These are phyloP conservation scores for Tolypocladium tropicale DNA, from an alignment of 2,329 filamentous ascomycete genomes.

Conservation along the genomic window DNA sequence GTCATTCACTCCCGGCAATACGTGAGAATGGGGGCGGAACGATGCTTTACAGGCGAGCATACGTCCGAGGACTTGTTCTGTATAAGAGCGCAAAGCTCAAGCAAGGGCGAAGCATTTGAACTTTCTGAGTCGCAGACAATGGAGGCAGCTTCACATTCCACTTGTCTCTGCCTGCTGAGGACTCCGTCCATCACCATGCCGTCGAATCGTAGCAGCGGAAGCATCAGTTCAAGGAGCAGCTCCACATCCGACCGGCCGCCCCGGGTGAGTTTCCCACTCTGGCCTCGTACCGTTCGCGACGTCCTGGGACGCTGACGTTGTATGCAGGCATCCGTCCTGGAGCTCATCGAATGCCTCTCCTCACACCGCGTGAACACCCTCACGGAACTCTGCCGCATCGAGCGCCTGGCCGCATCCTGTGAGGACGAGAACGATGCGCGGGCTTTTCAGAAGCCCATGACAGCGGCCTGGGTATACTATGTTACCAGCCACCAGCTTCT, in stretches of 20 bases:
- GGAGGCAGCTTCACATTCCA: not conserved
- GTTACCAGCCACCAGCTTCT: constrained; percentile 61
- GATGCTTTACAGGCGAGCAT: not conserved
- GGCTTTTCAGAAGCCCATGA: constrained; percentile 54
- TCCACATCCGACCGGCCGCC: constrained; percentile 1
- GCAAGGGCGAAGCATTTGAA: not conserved
- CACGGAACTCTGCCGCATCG: constrained; percentile 61
- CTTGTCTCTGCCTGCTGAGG: not conserved
- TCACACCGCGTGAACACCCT: constrained; percentile 65
- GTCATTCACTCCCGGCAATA: not conserved
- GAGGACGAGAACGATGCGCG: constrained; percentile 48
- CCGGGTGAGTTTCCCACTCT: not conserved
- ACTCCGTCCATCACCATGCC: constrained; percentile 1
- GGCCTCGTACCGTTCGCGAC: not conserved
- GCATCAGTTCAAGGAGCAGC: constrained; percentile 3
- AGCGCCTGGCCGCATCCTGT: constrained; percentile 50
- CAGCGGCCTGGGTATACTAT: constrained; percentile 60
- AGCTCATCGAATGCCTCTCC: constrained; percentile 52
- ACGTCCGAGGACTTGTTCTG: not conserved
- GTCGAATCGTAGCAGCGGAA: constrained; percentile 4
- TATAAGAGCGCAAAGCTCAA: not conserved
- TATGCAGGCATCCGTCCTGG: constrained; percentile 41
- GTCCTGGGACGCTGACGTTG: not conserved
- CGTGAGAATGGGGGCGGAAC: not conserved
- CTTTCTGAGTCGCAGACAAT: not conserved